Percentiles rank a stretch among this genome's conserved stretches.
Conservation (phyloP, 208 protist species). For the Blechomonas ayalai region DNA sequence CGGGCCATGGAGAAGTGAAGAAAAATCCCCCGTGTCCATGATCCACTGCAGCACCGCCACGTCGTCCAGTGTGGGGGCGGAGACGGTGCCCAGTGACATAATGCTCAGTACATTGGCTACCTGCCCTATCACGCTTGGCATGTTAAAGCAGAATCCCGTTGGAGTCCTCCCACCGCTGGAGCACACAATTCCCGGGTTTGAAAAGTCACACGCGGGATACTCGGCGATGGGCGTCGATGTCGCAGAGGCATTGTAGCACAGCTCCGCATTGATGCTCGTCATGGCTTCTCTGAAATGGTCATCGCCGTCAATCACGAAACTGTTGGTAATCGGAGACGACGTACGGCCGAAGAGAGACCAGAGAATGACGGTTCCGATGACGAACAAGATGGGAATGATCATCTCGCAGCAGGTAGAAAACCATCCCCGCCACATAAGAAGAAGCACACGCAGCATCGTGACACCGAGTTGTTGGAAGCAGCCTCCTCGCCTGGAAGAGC, state of each 20-base stretch:
- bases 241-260: conserved; percentile 7
- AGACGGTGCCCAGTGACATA: no score
- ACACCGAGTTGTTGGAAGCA: conserved; percentile 37
- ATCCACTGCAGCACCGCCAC: conserved; percentile 48
- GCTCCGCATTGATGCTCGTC: not conserved
- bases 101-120: no score
- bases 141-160: no score
- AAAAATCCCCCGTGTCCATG: conserved; percentile 8
- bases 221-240: conserved; percentile 4
- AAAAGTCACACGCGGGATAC: conserved; percentile 8
- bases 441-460: conserved; percentile 36
- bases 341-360: conserved; percentile 32
- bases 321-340: not conserved
- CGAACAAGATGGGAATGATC: conserved; percentile 57
- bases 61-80: conserved; percentile 29
- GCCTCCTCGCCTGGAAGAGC: conserved; percentile 3
- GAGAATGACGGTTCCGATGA: conserved; percentile 30
- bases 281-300: not conserved
- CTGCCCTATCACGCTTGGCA: no score
- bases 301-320: not conserved
- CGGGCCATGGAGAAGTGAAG: not conserved
- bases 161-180: no score
- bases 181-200: no score
- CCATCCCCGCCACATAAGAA: conserved; percentile 39
- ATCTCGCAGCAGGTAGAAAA: conserved; percentile 34